phyloP scores from a whole-genome alignment of 2,329 filamentous ascomycete species.

The Botryotinia calthae region DNA sequence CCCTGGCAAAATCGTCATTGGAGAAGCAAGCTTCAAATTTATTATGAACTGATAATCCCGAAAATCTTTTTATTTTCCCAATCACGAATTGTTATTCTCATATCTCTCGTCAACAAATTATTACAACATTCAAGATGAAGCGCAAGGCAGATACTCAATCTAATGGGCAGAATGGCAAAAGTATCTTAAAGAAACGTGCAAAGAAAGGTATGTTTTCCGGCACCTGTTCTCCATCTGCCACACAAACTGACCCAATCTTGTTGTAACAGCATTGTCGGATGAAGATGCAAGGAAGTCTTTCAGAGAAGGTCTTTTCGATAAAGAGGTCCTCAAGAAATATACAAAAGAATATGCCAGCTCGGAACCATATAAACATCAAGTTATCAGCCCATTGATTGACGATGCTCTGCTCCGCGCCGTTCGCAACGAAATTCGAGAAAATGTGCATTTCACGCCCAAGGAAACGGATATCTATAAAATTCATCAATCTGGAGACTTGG shows the following conservation, averaged over 20 bases:
- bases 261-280: slow-evolving; percentile 33
- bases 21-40: slow-evolving; percentile 18
- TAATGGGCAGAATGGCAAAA: slow-evolving; percentile 42
- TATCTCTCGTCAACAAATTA: background rate
- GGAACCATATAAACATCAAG: slow-evolving; percentile 82
- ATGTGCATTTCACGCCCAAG: slow-evolving; percentile 95
- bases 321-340: slow-evolving; percentile 56
- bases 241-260: slow-evolving; percentile 24
- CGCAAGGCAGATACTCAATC: slow-evolving; percentile 54
- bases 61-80: slow-evolving; percentile 14
- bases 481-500: slow-evolving; percentile 95
- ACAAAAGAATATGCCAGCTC: slow-evolving; percentile 62
- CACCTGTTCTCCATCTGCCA: slow-evolving; percentile 20
- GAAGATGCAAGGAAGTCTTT: slow-evolving; percentile 48
- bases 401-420: slow-evolving; percentile 80
- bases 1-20: slow-evolving; percentile 11
- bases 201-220: slow-evolving; percentile 41
- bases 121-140: slow-evolving; percentile 48
- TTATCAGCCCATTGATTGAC: slow-evolving; percentile 79
- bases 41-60: slow-evolving; percentile 18
- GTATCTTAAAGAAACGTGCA: slow-evolving; percentile 52
- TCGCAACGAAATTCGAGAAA: slow-evolving; percentile 81
- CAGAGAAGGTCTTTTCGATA: slow-evolving; percentile 63
- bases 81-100: background rate
- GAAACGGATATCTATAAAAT: slow-evolving; percentile 99